Evolutionary conservation across 352 stramenopile genomes (phyloP).

Genomic region (Globisporangium orthogonon): DNA sequence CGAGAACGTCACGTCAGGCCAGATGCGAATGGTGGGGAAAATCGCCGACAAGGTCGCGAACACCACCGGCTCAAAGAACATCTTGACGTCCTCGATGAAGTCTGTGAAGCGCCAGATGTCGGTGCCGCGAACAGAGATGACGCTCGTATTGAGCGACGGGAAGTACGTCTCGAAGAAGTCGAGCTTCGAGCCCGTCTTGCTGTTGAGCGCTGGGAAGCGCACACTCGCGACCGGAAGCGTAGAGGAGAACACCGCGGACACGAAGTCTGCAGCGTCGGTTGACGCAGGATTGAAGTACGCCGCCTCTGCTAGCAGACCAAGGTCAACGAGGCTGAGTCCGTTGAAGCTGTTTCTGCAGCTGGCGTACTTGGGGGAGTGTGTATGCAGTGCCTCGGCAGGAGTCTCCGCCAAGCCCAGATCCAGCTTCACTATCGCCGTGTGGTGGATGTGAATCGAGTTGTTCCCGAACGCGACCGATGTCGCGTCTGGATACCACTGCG

Average conservation of each 20-base stretch:
- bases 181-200: conserved; percentile 75
- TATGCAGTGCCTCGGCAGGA: conserved; percentile 25
- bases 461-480: conserved; percentile 62
- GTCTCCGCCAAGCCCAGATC: conserved; percentile 59
- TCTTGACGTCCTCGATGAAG: conserved; percentile 90
- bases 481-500: conserved; percentile 75
- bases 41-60: conserved; percentile 85
- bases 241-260: conserved; percentile 57
- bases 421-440: conserved; percentile 83
- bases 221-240: conserved; percentile 42
- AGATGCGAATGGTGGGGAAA: conserved; percentile 90
- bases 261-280: conserved; percentile 59
- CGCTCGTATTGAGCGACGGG: conserved; percentile 70
- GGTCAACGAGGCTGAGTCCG: conserved; percentile 70
- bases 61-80: conserved; percentile 88
- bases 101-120: conserved; percentile 88
- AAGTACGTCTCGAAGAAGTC: conserved; percentile 84
- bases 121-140: conserved; percentile 84
- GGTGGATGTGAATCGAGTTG: conserved; percentile 68
- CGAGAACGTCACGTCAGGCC: conserved; percentile 84
- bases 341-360: conserved; percentile 76
- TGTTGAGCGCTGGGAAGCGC: conserved; percentile 64
- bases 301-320: conserved; percentile 79
- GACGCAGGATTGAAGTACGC: conserved; percentile 87
- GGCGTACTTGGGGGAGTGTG: conserved; percentile 55